Conservation (phyloP, 2,329 filamentous ascomycete genomes). For the Alternaria solani region DNA sequence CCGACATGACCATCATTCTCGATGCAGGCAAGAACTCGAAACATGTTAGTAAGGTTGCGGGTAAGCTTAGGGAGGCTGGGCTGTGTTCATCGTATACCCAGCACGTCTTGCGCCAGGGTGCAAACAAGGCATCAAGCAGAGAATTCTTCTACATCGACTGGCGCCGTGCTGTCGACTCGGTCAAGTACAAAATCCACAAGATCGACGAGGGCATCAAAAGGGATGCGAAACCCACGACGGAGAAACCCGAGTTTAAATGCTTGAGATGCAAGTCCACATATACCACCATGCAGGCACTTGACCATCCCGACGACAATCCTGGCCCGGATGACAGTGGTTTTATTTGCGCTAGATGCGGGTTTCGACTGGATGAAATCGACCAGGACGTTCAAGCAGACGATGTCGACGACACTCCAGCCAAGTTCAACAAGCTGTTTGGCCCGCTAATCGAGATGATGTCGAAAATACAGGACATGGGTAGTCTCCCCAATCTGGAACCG, state of each 20-base stretch:
- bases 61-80: slow-evolving; percentile 83
- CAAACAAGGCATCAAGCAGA: slow-evolving; percentile 80
- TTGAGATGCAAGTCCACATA: slow-evolving; percentile 82
- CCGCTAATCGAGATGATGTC: slow-evolving; percentile 72
- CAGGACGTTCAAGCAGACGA: slow-evolving; percentile 40
- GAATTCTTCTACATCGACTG: slow-evolving; percentile 99
- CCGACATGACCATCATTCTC: slow-evolving; percentile 86
- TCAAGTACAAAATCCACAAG: slow-evolving; percentile 91
- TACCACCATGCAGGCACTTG: slow-evolving; percentile 88
- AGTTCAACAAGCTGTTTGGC: slow-evolving; percentile 78
- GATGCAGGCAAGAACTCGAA: slow-evolving; percentile 80
- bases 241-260: slow-evolving; percentile 93
- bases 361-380: slow-evolving; percentile 58
- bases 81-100: slow-evolving; percentile 81
- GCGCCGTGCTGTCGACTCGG: slow-evolving; percentile 90
- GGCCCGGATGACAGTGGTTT: slow-evolving; percentile 67
- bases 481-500: slow-evolving; percentile 77
- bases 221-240: slow-evolving; percentile 76
- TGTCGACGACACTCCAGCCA: slow-evolving; percentile 53
- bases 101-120: slow-evolving; percentile 79
- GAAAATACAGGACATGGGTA: slow-evolving; percentile 74
- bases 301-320: slow-evolving; percentile 68
- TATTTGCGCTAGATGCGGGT: slow-evolving; percentile 79
- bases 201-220: slow-evolving; percentile 89
- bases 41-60: slow-evolving; percentile 88